phyloP scores from a whole-genome alignment of 352 stramenopile genomes.

The Phytophthora podocarpi region DNA sequence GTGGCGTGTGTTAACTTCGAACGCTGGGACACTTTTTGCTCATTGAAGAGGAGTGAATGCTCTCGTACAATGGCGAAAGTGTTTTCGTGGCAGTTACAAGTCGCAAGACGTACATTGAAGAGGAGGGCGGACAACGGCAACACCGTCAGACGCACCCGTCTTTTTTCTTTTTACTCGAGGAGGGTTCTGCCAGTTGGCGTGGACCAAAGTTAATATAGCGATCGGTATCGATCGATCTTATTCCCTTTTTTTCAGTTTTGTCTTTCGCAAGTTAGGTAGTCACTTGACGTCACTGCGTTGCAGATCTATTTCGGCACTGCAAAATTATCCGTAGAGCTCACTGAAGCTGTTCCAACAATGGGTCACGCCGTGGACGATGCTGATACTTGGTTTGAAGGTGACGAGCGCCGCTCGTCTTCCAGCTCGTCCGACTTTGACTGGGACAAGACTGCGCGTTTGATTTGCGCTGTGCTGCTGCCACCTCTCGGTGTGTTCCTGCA shows the following conservation, averaged over 20 bases:
- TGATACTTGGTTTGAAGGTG: slow-evolving; percentile 34
- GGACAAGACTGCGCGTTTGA: slow-evolving; percentile 50
- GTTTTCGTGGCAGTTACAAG: background rate
- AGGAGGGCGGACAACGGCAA: slow-evolving; percentile 21
- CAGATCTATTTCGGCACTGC: too few relatives aligned
- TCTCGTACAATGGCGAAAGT: slow-evolving; percentile 34
- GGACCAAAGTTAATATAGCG: slow-evolving; percentile 29
- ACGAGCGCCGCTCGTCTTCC: slow-evolving; percentile 24
- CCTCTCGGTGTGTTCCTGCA: slow-evolving; percentile 62
- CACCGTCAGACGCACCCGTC: background rate
- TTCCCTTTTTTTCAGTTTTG: slow-evolving; percentile 12
- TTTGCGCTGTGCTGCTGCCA: slow-evolving; percentile 55
- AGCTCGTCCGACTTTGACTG: slow-evolving; percentile 33
- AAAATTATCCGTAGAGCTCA: too few relatives aligned
- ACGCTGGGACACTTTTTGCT: slow-evolving; percentile 2
- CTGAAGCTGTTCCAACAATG: too few relatives aligned
- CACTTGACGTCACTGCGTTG: slow-evolving; percentile 17
- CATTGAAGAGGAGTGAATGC: slow-evolving; percentile 40
- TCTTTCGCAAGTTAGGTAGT: slow-evolving; percentile 16
- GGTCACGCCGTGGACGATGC: slow-evolving; percentile 23
- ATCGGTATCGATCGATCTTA: slow-evolving; percentile 20
- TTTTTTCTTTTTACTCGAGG: slow-evolving; percentile 9
- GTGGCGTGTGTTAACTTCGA: slow-evolving; percentile 16
- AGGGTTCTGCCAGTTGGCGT: slow-evolving; percentile 5
- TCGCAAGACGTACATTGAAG: slow-evolving; percentile 33